Percentiles rank a stretch among this genome's conserved stretches.
These are phyloP conservation scores for Usnea hakonensis DNA, from an alignment of 495 filamentous ascomycete genomes.

Conservation along the genomic window DNA sequence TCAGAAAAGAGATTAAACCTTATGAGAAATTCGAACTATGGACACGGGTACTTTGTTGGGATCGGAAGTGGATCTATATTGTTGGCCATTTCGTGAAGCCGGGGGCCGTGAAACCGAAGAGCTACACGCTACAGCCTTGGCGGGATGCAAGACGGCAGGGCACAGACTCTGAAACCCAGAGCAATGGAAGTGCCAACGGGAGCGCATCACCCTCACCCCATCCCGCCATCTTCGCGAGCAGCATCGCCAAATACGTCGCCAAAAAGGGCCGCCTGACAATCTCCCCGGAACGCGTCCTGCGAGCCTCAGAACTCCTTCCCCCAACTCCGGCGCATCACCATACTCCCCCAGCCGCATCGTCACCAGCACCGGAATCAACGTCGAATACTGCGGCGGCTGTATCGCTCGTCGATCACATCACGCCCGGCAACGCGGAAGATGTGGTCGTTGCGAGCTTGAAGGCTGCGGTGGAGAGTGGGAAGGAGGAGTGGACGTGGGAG, in stretches of 20 bases:
- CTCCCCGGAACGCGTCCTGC: slow-evolving; percentile 67
- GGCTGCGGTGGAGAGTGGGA: background rate
- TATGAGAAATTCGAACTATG: slow-evolving; percentile 60
- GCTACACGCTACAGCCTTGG: slow-evolving; percentile 22
- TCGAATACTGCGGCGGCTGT: slow-evolving; percentile 6
- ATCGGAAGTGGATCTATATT: slow-evolving; percentile 77
- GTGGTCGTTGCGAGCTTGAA: slow-evolving; percentile 10
- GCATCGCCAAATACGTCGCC: slow-evolving; percentile 79
- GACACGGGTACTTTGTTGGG: slow-evolving; percentile 62
- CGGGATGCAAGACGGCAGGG: background rate
- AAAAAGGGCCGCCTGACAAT: slow-evolving; percentile 84
- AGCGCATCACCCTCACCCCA: background rate
- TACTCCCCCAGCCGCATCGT: background rate
- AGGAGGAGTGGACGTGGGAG: slow-evolving; percentile 47
- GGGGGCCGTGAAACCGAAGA: slow-evolving; percentile 33
- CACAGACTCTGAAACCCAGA: background rate
- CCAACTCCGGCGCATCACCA: slow-evolving; percentile 30
- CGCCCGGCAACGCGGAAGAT: slow-evolving; percentile 10
- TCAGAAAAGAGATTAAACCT: slow-evolving; percentile 61
- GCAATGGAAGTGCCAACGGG: background rate
- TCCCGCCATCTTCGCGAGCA: slow-evolving; percentile 58
- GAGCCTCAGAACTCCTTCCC: slow-evolving; percentile 61
- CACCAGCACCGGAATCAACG: background rate
- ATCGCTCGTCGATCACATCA: background rate
- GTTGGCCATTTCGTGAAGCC: slow-evolving; percentile 62